Evolutionary conservation across 257 asterid genomes (phyloP).

Genomic region (Solanum virginianum): DNA sequence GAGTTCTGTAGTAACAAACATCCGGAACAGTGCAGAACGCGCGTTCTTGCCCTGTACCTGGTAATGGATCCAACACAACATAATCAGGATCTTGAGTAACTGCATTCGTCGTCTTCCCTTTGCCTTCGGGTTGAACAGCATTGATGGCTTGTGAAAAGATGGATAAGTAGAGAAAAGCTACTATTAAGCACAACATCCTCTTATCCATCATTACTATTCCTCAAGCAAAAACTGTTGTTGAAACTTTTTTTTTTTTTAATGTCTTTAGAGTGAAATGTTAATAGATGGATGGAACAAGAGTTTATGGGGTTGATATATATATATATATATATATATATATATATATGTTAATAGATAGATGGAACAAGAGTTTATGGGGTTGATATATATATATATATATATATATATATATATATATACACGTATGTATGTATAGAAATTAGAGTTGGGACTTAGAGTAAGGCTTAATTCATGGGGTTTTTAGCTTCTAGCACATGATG

Average conservation of each 20-base stretch:
- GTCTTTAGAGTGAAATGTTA: background rate
- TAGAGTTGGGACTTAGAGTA: constrained; percentile 6
- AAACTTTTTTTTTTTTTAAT: background rate
- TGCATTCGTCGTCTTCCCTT: constrained; percentile 11
- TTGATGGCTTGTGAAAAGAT: constrained; percentile 21
- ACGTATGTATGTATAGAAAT: background rate
- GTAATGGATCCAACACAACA: constrained; percentile 8
- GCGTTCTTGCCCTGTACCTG: constrained; percentile 33
- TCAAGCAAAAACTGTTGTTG: background rate
- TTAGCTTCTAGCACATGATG: constrained; percentile 6
- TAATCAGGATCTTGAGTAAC: constrained; percentile 25
- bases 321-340: no score
- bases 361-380: background rate
- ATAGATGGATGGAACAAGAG: background rate
- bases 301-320: background rate
- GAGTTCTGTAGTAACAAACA: constrained; percentile 24
- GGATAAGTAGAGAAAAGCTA: constrained; percentile 22
- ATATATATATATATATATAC: no score
- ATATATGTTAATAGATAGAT: background rate
- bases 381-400: constrained; percentile 14
- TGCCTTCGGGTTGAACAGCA: constrained; percentile 30
- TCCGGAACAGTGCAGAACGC: constrained; percentile 32
- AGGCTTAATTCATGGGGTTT: constrained; percentile 13
- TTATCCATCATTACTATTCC: constrained; percentile 16
- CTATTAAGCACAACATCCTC: constrained; percentile 17